Conservation (phyloP, 2,329 filamentous ascomycete genomes). For the Botryosphaeria dothidea region DNA sequence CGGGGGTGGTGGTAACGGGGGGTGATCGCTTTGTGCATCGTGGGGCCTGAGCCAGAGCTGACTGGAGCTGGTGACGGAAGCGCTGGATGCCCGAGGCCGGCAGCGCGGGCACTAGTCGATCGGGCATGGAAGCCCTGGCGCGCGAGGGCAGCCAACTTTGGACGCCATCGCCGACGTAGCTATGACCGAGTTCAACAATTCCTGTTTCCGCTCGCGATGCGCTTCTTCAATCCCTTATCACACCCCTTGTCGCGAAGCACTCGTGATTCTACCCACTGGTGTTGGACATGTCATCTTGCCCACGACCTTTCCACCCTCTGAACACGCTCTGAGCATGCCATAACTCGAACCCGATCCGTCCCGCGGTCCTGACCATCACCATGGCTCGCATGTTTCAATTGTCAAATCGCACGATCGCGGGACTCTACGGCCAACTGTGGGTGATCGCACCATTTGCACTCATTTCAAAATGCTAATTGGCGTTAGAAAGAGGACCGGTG, state of each 20-base stretch:
- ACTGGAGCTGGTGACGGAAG: conserved; percentile 17
- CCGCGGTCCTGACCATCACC: conserved; percentile 1
- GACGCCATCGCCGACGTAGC: conserved; percentile 5
- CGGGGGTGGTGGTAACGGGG: conserved; percentile 14
- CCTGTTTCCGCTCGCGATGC: conserved; percentile 4
- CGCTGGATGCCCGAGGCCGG: conserved; percentile 11
- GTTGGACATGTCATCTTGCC: neutral
- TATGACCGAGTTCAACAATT: conserved; percentile 15
- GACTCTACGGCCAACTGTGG: neutral
- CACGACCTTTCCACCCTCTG: neutral
- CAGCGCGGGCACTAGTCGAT: conserved; percentile 13
- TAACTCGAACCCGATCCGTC: conserved; percentile 8
- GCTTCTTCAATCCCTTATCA: neutral
- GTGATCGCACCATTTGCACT: neutral
- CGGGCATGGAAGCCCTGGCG: conserved; percentile 11
- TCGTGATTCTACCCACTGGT: neutral
- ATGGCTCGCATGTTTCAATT: conserved; percentile 14
- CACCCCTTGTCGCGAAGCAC: neutral
- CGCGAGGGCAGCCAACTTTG: neutral
- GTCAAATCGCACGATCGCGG: conserved; percentile 10
- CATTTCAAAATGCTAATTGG: neutral
- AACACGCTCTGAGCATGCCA: conserved; percentile 1
- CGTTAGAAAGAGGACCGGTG: neutral
- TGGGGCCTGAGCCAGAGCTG: conserved; percentile 11
- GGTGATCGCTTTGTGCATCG: conserved; percentile 19